Evolutionary conservation across 177 flowering plant species (phyloP), one percentile per base, ranked within the genome.

Genomic region (Tripterygium wilfordii): DNA sequence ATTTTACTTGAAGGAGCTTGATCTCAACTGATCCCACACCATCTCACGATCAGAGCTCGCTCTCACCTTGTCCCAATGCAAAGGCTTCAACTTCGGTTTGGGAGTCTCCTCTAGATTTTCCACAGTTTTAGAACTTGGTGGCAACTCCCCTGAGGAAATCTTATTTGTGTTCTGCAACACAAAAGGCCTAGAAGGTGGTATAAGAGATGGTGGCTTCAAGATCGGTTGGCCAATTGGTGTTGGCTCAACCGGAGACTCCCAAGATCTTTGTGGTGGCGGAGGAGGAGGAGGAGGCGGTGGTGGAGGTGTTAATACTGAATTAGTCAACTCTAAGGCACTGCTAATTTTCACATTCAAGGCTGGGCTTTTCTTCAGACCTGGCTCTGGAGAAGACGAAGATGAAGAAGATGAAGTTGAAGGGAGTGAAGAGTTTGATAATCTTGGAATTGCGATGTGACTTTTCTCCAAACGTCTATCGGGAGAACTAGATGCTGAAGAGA

Each of bases 41-140:
- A 87, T 94, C 26, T 78, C 97, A 9, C 88, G 75, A 73, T 85
- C 97, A 23, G 97, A 84, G 70, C 88, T 86, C 12, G 96, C 96
- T 61, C 95, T 72, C 12, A 89, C 99, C 71, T 94, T 88, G 65
- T 94, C 99, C 97, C 99, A 89, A 45, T 94, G 99, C 59, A 94
- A 60, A 0, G 97, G 88, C 74, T 94, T 86, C 56, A 92, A 42
- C 72, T 87, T 89, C 15, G 85, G 92, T 32, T 73, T 85, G 0
- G 77, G 75, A 12, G 64, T 58, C 51, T 64, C 77, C n/a, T 79
- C 76, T 37, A 23, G 44, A 12, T 18, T 56, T 56, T 74, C 81
- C 33, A 29, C 22, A 14, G 44, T 3, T 2, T 35, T 60, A 13
- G 61, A 32, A 36, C 63, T 56, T 10, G 61, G 40, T n/a, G 70